Evolutionary conservation across 768 basidiomycete genomes (phyloP).

Genomic region (Auriscalpium orientale): DNA sequence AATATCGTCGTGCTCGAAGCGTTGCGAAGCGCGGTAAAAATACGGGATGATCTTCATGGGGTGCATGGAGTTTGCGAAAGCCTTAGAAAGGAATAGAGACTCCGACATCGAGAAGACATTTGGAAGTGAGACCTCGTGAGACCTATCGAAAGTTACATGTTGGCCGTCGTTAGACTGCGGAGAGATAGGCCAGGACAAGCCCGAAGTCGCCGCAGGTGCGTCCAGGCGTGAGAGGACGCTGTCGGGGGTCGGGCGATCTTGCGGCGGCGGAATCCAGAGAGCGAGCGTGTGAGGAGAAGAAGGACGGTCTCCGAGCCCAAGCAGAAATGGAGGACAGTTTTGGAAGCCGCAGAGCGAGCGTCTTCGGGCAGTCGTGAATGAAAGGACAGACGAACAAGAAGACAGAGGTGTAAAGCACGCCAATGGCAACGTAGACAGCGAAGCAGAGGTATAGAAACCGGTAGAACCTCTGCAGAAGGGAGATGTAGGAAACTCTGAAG

Average conservation of each 20-base stretch:
- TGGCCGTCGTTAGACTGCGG: not conserved
- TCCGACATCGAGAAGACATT: conserved; percentile 6
- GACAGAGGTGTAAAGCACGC: conserved; percentile 13
- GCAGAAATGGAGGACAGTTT: too few species aligned
- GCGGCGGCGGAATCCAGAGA: not conserved
- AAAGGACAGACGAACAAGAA: conserved; percentile 15
- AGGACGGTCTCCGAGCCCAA: not conserved
- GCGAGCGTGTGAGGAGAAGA: conserved; percentile 1
- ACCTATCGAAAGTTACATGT: conserved; percentile 3
- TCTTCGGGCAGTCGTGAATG: conserved; percentile 7
- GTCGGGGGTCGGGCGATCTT: not conserved
- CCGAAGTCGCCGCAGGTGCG: not conserved
- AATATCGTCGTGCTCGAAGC: conserved; percentile 56
- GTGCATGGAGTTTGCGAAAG: conserved; percentile 59
- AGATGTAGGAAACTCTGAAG: too few species aligned
- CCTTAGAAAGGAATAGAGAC: conserved; percentile 49
- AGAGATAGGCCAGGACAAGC: not conserved
- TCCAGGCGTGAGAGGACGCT: conserved; percentile 4
- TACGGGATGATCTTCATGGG: conserved; percentile 76
- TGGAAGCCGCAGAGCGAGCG: conserved; percentile 7
- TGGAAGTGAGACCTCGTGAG: not conserved
- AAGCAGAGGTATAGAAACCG: conserved; percentile 4
- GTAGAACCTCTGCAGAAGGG: not conserved
- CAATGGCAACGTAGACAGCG: conserved; percentile 5
- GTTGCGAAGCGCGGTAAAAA: conserved; percentile 62